A percentile compares a stretch with the other conserved stretches of the same genome.
These are phyloP conservation scores for Knufia petricola DNA, from an alignment of 2,329 filamentous ascomycete species.

Conservation along the genomic window DNA sequence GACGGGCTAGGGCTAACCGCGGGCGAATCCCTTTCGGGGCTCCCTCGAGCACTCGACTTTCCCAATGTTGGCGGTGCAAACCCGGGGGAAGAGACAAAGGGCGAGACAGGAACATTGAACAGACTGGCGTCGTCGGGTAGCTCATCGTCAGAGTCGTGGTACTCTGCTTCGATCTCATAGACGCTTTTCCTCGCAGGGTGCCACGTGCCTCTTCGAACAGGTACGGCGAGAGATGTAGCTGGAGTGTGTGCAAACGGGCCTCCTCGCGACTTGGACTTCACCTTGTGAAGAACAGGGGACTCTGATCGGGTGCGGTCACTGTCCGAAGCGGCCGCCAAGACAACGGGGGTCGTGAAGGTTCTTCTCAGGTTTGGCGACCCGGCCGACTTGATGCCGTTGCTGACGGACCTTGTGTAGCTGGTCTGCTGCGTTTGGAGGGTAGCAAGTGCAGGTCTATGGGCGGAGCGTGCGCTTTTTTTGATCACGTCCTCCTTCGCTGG, in stretches of 20 bases:
- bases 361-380: background rate
- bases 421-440: background rate
- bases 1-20: slow-evolving; percentile 29
- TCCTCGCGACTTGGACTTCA: slow-evolving; percentile 4
- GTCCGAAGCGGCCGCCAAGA: background rate
- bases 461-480: background rate
- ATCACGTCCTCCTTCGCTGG: background rate
- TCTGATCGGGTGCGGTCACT: background rate
- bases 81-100: slow-evolving; percentile 33
- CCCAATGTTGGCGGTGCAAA: slow-evolving; percentile 18
- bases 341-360: background rate
- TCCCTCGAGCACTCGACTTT: slow-evolving; percentile 31
- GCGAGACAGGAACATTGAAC: slow-evolving; percentile 43
- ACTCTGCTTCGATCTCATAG: slow-evolving; percentile 42
- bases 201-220: slow-evolving; percentile 31
- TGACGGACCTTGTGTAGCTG: background rate
- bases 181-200: slow-evolving; percentile 35
- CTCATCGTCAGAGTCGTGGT: slow-evolving; percentile 42
- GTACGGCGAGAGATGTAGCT: slow-evolving; percentile 13
- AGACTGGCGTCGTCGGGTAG: slow-evolving; percentile 41
- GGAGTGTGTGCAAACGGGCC: slow-evolving; percentile 16
- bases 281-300: slow-evolving; percentile 5
- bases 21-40: slow-evolving; percentile 29
- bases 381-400: slow-evolving; percentile 1
- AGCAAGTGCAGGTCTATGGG: slow-evolving; percentile 7